phyloP scores from a whole-genome alignment of 441 rosid genomes.

The Rhodomyrtus psidioides region DNA sequence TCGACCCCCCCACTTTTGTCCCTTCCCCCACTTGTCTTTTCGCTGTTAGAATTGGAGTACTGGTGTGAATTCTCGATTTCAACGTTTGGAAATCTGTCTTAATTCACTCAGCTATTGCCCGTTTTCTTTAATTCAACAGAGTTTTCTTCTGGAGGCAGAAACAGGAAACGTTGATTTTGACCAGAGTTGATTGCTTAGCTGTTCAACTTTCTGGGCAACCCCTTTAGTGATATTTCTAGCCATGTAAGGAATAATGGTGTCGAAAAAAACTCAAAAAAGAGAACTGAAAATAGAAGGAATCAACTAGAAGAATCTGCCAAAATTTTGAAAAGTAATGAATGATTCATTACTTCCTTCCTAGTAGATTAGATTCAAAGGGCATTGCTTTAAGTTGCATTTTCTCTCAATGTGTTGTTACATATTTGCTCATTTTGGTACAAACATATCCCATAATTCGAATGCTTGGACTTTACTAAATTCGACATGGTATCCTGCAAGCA shows the following conservation, averaged over 20 bases:
- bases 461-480: neutral
- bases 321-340: neutral
- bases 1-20: neutral
- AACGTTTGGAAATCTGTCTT: neutral
- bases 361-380: neutral
- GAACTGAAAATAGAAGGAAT: neutral
- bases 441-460: neutral
- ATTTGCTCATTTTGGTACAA: neutral
- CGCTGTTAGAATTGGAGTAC: neutral
- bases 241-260: neutral
- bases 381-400: neutral
- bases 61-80: neutral
- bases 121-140: neutral
- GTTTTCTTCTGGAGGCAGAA: too few species aligned
- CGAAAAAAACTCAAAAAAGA: neutral
- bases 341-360: neutral
- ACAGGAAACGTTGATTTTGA: too few species aligned
- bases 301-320: neutral
- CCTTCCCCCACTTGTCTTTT: neutral
- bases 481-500: neutral
- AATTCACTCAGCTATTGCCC: neutral
- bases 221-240: neutral
- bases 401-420: neutral
- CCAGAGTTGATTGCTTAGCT: neutral
- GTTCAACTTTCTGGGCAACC: neutral